These are phyloP conservation scores for Penicillium cinerascens DNA, from an alignment of 495 filamentous ascomycete species.

Conservation along the genomic window DNA sequence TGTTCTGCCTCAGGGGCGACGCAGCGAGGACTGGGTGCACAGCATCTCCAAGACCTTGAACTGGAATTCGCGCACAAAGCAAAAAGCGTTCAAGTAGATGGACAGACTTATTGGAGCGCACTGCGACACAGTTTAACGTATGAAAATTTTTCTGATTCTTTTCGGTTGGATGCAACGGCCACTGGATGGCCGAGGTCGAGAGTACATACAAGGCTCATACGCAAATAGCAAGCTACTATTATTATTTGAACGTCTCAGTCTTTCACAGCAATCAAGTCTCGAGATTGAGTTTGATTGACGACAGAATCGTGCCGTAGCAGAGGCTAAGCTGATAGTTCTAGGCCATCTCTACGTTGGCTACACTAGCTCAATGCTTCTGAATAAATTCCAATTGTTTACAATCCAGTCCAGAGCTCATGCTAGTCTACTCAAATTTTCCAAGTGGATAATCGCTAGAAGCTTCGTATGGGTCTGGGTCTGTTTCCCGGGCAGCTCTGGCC, in stretches of 20 bases:
- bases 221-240: not conserved
- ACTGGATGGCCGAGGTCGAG: constrained; percentile 6
- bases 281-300: not conserved
- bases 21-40: constrained; percentile 89
- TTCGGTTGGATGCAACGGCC: not conserved
- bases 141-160: not conserved
- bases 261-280: not conserved
- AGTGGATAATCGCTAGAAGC: constrained; percentile 28
- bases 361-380: not conserved
- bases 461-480: constrained; percentile 19
- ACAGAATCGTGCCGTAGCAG: not conserved
- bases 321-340: not conserved
- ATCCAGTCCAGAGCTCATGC: not conserved
- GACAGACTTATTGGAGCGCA: too few relatives aligned
- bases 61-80: constrained; percentile 83
- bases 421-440: not conserved
- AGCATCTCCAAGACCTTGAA: constrained; percentile 85
- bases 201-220: not conserved
- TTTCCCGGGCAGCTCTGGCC: constrained; percentile 35
- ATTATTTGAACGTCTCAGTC: not conserved
- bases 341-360: not conserved
- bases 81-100: constrained; percentile 55
- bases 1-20: constrained; percentile 69
- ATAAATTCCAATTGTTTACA: not conserved
- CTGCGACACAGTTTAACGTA: not conserved